Conservation (phyloP, 768 basidiomycete genomes). For the Agrocybe praecox region DNA sequence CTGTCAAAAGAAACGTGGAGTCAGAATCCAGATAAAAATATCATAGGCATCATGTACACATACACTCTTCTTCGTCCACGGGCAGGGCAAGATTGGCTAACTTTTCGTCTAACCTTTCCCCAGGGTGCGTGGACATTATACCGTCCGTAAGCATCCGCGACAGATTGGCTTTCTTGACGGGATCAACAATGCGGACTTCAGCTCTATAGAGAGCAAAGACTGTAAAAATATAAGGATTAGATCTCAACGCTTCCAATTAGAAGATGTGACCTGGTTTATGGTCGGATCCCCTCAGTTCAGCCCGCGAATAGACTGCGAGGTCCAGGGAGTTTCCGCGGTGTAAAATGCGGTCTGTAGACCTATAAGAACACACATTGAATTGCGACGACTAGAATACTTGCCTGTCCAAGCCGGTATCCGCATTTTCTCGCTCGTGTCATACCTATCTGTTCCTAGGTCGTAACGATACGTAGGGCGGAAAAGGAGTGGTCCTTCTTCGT, state of each 20-base stretch:
- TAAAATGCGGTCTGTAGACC: conserved; percentile 79
- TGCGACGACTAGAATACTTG: conserved; percentile 30
- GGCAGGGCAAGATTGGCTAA: conserved; percentile 59
- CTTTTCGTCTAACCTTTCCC: conserved; percentile 73
- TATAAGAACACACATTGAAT: conserved; percentile 12
- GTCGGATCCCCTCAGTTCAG: conserved; percentile 90
- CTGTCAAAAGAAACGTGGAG: conserved; percentile 37
- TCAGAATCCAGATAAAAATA: background rate
- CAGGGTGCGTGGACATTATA: conserved; percentile 61
- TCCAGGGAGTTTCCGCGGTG: conserved; percentile 77
- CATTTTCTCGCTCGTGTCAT: conserved; percentile 96
- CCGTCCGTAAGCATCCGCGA: conserved; percentile 69
- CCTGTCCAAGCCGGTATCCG: conserved; percentile 98
- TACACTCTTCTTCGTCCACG: conserved; percentile 44
- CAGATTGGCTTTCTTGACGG: conserved; percentile 69
- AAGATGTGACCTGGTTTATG: conserved; percentile 83
- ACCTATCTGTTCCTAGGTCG: conserved; percentile 77
- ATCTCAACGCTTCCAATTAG: background rate
- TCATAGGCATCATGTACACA: conserved; percentile 21
- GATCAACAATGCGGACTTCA: conserved; percentile 78
- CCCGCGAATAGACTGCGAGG: conserved; percentile 77
- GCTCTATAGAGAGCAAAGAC: conserved; percentile 87
- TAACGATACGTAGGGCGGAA: conserved; percentile 97
- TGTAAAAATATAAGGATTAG: conserved; percentile 4
- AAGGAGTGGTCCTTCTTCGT: conserved; percentile 86